Evolutionary conservation across 2,329 filamentous ascomycete species (phyloP), one percentile per base, ranked within the genome.

Genomic region (Beauveria rudraprayagi): DNA sequence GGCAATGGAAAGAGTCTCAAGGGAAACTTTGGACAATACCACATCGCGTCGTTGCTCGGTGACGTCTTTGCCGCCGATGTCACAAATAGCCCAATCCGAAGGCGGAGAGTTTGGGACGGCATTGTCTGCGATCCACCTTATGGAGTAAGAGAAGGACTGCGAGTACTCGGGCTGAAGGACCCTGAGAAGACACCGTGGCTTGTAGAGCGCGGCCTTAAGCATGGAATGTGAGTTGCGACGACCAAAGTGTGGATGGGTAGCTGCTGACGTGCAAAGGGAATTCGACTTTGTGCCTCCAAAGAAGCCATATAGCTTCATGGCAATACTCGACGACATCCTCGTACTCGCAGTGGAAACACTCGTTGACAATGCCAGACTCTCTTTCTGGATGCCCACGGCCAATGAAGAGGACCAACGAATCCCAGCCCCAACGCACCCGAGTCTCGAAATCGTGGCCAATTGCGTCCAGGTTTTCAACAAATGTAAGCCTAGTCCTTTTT

Each of bases 91-190:
- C 94, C 94, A 1, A 75, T 97, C 24, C 78, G 84, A 48, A 74
- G 73, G 34, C 72, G 69, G n/a, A 73, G 83, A 56, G 82, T 88
- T 65, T 85, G 97, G 62, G 92, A 99, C 72, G 92, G 91, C 4
- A 96, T 99, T 62, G 80, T 97, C 7, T 97, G 92, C 69, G 94
- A 99, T 75, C 94, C 94, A 19, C 94, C 94, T 0, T 99, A 99
- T 70, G 94, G 94, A 2, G 92, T 99, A 6, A 83, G 94, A 53
- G 94, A 99, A 73, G 94, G 94, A 0, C 75, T 97, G 63, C 90
- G 90, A 68, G 93, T 99, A 2, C 79, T 99, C 0, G 94, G 94
- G 1, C 82, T 84, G 59, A 85, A 87, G 64, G 87, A 94, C 67
- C 82, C 83, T 0, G 80, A 80, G 58, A 86, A 83, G 67, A 77